Evolutionary conservation across 768 basidiomycete species (phyloP).

Genomic region (Boletus eberwhitei): DNA sequence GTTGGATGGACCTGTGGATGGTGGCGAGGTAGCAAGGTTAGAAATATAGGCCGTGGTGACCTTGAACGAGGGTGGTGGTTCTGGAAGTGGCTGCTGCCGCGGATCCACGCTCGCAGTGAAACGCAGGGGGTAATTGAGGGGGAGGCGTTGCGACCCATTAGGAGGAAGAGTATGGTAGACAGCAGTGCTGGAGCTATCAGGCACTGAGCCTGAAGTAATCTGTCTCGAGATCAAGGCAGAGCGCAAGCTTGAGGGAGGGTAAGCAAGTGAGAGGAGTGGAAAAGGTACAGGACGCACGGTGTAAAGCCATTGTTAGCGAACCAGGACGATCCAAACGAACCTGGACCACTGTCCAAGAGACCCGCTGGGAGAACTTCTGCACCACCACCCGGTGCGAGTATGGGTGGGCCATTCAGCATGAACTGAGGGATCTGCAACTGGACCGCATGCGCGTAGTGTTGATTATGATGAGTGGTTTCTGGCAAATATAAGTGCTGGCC

Average conservation of each 20-base stretch:
- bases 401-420: slow-evolving; percentile 54
- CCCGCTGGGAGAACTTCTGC: slow-evolving; percentile 65
- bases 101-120: slow-evolving; percentile 1
- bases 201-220: background rate
- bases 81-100: slow-evolving; percentile 5
- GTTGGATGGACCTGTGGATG: slow-evolving; percentile 5
- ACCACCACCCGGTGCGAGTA: slow-evolving; percentile 67
- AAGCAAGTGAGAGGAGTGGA: slow-evolving; percentile 2
- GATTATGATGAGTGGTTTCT: slow-evolving; percentile 2
- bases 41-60: slow-evolving; percentile 5
- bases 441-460: slow-evolving; percentile 25
- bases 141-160: background rate
- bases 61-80: slow-evolving; percentile 2
- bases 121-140: background rate
- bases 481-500: background rate
- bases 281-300: slow-evolving; percentile 17
- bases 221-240: slow-evolving; percentile 18
- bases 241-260: slow-evolving; percentile 23
- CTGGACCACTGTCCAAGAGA: slow-evolving; percentile 25
- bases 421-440: slow-evolving; percentile 67
- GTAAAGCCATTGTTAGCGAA: slow-evolving; percentile 45
- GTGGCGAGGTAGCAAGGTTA: background rate
- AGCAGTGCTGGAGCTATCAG: background rate
- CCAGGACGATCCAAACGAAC: slow-evolving; percentile 44
- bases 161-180: background rate